These are phyloP conservation scores for Linum lewisii DNA, from an alignment of 345 rosid genomes.

Conservation along the genomic window DNA sequence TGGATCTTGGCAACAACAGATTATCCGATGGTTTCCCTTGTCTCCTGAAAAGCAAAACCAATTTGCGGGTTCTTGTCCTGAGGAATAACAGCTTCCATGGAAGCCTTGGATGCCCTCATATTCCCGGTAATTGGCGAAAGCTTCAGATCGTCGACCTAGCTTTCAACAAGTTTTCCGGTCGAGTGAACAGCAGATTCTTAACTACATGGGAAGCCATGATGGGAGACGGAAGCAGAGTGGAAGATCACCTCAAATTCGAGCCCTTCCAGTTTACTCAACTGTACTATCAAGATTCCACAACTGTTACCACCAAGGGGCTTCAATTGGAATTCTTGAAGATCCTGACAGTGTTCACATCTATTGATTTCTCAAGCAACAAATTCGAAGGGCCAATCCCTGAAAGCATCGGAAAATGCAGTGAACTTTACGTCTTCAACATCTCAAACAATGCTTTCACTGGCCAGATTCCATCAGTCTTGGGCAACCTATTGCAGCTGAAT, in stretches of 20 bases:
- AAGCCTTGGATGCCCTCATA: not conserved
- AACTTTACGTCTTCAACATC: slow-evolving; percentile 14
- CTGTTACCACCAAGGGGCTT: slow-evolving; percentile 37
- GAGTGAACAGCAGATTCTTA: slow-evolving; percentile 4
- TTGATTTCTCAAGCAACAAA: slow-evolving; percentile 17
- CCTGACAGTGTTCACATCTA: slow-evolving; percentile 28
- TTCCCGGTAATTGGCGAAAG: not conserved
- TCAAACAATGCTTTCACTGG: slow-evolving; percentile 14
- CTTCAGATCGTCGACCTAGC: slow-evolving; percentile 35
- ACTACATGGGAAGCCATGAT: slow-evolving; percentile 28
- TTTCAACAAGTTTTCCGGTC: slow-evolving; percentile 25
- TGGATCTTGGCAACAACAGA: not conserved
- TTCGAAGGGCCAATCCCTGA: no score
- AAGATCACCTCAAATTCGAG: slow-evolving; percentile 16
- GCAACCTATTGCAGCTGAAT: slow-evolving; percentile 13
- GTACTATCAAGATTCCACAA: slow-evolving; percentile 30
- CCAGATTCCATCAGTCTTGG: slow-evolving; percentile 10
- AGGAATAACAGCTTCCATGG: slow-evolving; percentile 10
- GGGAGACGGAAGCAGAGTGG: slow-evolving; percentile 7
- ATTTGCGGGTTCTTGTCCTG: not conserved
- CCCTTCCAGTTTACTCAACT: not conserved
- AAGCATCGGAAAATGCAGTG: slow-evolving; percentile 8
- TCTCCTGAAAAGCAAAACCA: not conserved
- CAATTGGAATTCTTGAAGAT: slow-evolving; percentile 32
- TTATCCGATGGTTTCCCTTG: not conserved